A percentile compares a stretch with the other conserved stretches of the same genome.
These are phyloP conservation scores for Mucor plumbeus DNA, from an alignment of 371 early-diverging fungal genomes.

Conservation along the genomic window DNA sequence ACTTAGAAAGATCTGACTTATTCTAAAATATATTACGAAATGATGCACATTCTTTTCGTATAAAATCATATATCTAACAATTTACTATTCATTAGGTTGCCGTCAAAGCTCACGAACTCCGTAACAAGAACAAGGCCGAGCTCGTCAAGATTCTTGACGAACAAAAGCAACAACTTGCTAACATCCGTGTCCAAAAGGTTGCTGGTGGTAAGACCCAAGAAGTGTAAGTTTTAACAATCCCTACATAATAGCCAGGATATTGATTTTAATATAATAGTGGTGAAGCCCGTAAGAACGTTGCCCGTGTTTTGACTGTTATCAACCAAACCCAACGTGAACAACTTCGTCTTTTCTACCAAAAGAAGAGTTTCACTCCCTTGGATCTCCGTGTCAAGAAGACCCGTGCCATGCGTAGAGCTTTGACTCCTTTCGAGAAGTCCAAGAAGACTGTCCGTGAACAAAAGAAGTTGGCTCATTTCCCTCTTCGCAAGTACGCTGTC, in stretches of 20 bases:
- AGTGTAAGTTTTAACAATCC: constrained; percentile 63
- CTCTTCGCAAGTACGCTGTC: constrained; percentile 85
- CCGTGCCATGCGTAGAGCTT: constrained; percentile 94
- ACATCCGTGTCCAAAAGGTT: constrained; percentile 92
- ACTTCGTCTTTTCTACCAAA: constrained; percentile 84
- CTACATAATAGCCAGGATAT: too few species aligned
- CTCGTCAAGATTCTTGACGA: constrained; percentile 88
- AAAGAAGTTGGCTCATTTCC: constrained; percentile 88
- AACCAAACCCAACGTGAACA: constrained; percentile 87
- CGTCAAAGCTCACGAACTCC: constrained; percentile 92
- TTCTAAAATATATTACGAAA: too few species aligned
- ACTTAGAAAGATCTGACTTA: too few species aligned
- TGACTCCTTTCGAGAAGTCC: constrained; percentile 79
- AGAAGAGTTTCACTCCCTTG: constrained; percentile 90
- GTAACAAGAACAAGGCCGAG: constrained; percentile 91
- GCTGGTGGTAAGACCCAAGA: constrained; percentile 82
- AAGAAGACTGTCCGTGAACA: constrained; percentile 77
- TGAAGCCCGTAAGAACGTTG: constrained; percentile 91
- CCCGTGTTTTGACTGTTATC: constrained; percentile 94
- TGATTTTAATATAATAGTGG: constrained; percentile 43
- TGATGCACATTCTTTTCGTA: too few species aligned
- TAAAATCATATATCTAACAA: too few species aligned
- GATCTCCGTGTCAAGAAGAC: constrained; percentile 97
- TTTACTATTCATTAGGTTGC: constrained; percentile 54
- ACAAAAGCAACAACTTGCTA: constrained; percentile 91